A percentile compares a stretch with the other conserved stretches of the same genome.
phyloP scores from a whole-genome alignment of 2,329 filamentous ascomycete species.

The Penicillium sclerotiorum region DNA sequence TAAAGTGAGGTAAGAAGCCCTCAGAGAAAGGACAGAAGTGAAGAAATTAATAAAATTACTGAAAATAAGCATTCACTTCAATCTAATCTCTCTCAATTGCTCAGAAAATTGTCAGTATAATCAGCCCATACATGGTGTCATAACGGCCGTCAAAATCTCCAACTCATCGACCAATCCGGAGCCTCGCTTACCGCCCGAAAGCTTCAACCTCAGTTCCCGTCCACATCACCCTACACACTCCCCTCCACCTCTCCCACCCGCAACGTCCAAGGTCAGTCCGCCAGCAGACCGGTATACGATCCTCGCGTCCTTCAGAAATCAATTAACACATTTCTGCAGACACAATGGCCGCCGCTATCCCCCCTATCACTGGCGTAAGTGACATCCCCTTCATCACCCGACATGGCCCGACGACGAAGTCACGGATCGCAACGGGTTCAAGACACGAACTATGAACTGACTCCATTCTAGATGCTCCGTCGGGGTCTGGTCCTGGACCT shows the following conservation, averaged over 20 bases:
- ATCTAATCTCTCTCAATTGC: neutral
- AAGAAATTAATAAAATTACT: neutral
- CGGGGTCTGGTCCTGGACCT: conserved; percentile 67
- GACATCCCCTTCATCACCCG: conserved; percentile 20
- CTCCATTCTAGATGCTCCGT: conserved; percentile 61
- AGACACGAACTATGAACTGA: conserved; percentile 19
- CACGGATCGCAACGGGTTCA: conserved; percentile 4
- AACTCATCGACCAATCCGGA: conserved; percentile 34
- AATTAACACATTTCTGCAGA: conserved; percentile 19
- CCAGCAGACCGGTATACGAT: conserved; percentile 19
- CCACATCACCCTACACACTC: conserved; percentile 23
- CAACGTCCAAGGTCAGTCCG: conserved; percentile 27
- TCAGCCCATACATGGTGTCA: conserved; percentile 1
- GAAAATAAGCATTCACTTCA: neutral
- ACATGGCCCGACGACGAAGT: conserved; percentile 21
- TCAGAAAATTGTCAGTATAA: neutral
- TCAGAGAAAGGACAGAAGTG: neutral
- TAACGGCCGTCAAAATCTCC: neutral
- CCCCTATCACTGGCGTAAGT: conserved; percentile 53
- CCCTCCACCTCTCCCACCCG: conserved; percentile 25
- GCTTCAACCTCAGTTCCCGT: conserved; percentile 38
- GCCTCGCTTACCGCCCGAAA: conserved; percentile 43
- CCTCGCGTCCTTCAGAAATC: conserved; percentile 9
- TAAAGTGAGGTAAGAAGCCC: neutral
- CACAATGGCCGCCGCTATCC: conserved; percentile 47